Evolutionary conservation across 331 rosid species (phyloP).

Genomic region (Acacia pycnantha): DNA sequence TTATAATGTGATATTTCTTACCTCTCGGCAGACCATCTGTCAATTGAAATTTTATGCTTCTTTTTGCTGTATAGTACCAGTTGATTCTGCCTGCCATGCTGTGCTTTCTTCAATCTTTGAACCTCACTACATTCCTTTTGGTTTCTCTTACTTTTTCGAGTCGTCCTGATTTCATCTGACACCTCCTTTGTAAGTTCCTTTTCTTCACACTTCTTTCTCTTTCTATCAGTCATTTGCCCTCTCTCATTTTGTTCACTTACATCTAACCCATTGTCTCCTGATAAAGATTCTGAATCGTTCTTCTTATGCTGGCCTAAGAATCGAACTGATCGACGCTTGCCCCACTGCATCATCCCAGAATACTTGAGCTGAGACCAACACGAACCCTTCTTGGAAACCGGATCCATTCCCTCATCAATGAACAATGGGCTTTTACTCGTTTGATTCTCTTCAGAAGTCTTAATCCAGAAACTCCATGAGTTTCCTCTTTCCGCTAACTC

Average conservation of each 20-base stretch:
- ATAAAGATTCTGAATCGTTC: slow-evolving; percentile 34
- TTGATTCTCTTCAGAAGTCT: slow-evolving; percentile 24
- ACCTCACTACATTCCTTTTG: slow-evolving; percentile 21
- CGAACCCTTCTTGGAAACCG: slow-evolving; percentile 48
- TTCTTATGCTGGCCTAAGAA: slow-evolving; percentile 55
- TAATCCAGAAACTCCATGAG: slow-evolving; percentile 72
- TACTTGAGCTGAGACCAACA: slow-evolving; percentile 66
- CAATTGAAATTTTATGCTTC: slow-evolving; percentile 49
- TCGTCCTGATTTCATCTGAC: slow-evolving; percentile 26
- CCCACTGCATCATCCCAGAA: slow-evolving; percentile 82
- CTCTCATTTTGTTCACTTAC: slow-evolving; percentile 18
- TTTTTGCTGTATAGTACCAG: slow-evolving; percentile 35
- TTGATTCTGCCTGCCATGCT: slow-evolving; percentile 36
- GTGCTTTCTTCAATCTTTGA: slow-evolving; percentile 34
- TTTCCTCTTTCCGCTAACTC: slow-evolving; percentile 46
- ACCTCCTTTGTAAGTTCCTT: slow-evolving; percentile 22
- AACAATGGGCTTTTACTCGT: slow-evolving; percentile 7
- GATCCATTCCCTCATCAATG: slow-evolving; percentile 22
- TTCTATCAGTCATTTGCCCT: slow-evolving; percentile 24
- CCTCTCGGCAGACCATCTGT: slow-evolving; percentile 92
- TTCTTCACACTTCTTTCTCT: slow-evolving; percentile 40
- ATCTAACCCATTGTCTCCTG: slow-evolving; percentile 5
- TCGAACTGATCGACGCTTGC: slow-evolving; percentile 62
- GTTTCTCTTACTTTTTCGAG: slow-evolving; percentile 44
- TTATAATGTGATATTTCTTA: neutral